Evolutionary conservation across 2,329 filamentous ascomycete species (phyloP), one percentile per base, ranked within the genome.

Genomic region (Botryosphaeria dothidea): DNA sequence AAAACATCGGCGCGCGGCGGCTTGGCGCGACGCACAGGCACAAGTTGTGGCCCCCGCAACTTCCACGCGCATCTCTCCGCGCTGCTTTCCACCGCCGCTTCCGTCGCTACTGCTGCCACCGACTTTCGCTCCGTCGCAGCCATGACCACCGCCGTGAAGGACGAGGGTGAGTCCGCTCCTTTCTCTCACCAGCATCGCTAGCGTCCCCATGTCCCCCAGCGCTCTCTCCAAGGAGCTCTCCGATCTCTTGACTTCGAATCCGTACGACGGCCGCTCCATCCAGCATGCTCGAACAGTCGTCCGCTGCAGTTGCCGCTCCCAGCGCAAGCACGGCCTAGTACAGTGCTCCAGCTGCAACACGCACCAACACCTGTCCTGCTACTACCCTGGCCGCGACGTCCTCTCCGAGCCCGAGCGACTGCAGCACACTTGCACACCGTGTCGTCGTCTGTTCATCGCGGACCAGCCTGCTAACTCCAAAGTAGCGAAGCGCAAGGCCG

Each of bases 401-500:
- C 56, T 60, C n/a, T 36, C 56, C 4, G 17, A 15, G 8, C 25
- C n/a, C 4, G n/a, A 46, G 17, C 56, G 27, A 21, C 25, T 23
- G n/a, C 56, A 6, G 27, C 56, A 60, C 41, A 4, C 46, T 17
- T 60, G 56, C 56, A 17, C 7, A 11, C n/a, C 27, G 13, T 60
- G 56, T 25, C 56, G 56, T 25, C 56, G n/a, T 15, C 4, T 11
- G 29, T 3, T n/a, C 27, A 4, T 15, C 56, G 38, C 41, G 4
- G 19, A 46, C 17, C 49, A 6, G 36, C 21, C 51, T 45, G 31
- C 61, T 64, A 49, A 64, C 43, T 25, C 36, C 7, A 19, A 34
- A 9, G 21, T 34, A 75, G 82, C 79, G 45, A 93, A 93, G 83
- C 89, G 91, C 77, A 93, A 93, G 79, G 90, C 90, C 3, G 86